Base-by-base conservation (phyloP, 257 asterid species). In the Avicennia marina region DNA sequence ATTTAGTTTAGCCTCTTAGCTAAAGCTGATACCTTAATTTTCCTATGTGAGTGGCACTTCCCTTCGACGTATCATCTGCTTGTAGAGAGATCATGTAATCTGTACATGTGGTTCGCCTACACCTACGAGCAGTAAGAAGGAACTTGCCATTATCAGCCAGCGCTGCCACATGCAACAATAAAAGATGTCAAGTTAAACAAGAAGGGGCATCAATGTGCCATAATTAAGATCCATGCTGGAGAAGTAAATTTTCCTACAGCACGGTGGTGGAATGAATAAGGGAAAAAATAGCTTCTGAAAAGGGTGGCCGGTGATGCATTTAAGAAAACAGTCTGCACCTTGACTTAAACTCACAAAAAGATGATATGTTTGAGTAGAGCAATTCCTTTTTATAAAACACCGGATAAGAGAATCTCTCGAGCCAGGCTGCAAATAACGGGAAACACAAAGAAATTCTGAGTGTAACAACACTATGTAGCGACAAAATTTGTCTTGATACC, bases 71-170 rank as follows among this genome's bases (percentile, higher is more conserved):
- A 42, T 80, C 86, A 72, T 81, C 78, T 31, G 87, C 78, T 64
- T 71, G 76, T 43, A 93, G 79, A 74, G 89, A 76, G 73, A 93
- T 84, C 43, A 74, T 56, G 66, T 86, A 88, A 66, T 88, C 98
- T 0, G 98, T 83, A 72, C 88, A 85, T 27, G 95, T 88, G 22
- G 95, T 60, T 19, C 84, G 83, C 82, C 95, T 75, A 68, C 60
- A 80, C 78, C 80, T 85, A 54, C 88, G 87, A 55, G 98, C 97
- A 68, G 97, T 81, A 33, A 93, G 95, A 56, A 93, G 89, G 66
- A 88, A 81, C 90, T 93, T 93, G 36, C 98, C 98, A 32, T 93
- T 89, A 70, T 82, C 95, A 4, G 87, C 88, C 65, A 88, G 74
- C 1, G 95, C 97, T 93, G 95, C 69, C 58, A 60, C 44, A 71